Conservation (phyloP, 2,329 filamentous ascomycete genomes). For the Coniochaeta sp. region DNA sequence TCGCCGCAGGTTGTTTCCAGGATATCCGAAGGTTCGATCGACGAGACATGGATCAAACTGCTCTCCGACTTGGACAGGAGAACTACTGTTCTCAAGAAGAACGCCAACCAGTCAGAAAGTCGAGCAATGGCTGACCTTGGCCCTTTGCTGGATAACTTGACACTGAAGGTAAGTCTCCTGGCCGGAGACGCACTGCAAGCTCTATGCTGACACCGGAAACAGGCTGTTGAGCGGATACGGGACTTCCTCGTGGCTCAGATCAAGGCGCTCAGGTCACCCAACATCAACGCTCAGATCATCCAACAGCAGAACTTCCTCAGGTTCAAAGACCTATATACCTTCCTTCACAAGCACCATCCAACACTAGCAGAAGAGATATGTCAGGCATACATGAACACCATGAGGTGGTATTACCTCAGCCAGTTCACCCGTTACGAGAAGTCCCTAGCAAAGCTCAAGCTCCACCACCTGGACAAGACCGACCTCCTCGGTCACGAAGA, state of each 20-base stretch:
- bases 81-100: constrained; percentile 63
- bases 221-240: constrained; percentile 88
- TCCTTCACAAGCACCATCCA: constrained; percentile 74
- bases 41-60: constrained; percentile 80
- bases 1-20: constrained; percentile 76
- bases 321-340: constrained; percentile 82
- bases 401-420: constrained; percentile 95
- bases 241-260: constrained; percentile 94
- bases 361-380: constrained; percentile 84
- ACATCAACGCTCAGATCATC: constrained; percentile 94
- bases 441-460: constrained; percentile 74
- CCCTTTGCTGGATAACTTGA: constrained; percentile 77
- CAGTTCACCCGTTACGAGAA: constrained; percentile 85
- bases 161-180: constrained; percentile 55
- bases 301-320: constrained; percentile 87
- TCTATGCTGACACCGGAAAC: background rate
- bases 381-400: constrained; percentile 93
- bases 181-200: constrained; percentile 3
- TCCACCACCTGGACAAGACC: constrained; percentile 75
- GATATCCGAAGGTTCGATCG: constrained; percentile 82
- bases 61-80: constrained; percentile 79
- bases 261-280: constrained; percentile 86
- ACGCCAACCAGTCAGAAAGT: constrained; percentile 50
- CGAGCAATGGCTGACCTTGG: constrained; percentile 79
- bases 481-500: constrained; percentile 80